Base-by-base conservation (phyloP, 352 stramenopile genomes). In the Pythium sukuiense region DNA sequence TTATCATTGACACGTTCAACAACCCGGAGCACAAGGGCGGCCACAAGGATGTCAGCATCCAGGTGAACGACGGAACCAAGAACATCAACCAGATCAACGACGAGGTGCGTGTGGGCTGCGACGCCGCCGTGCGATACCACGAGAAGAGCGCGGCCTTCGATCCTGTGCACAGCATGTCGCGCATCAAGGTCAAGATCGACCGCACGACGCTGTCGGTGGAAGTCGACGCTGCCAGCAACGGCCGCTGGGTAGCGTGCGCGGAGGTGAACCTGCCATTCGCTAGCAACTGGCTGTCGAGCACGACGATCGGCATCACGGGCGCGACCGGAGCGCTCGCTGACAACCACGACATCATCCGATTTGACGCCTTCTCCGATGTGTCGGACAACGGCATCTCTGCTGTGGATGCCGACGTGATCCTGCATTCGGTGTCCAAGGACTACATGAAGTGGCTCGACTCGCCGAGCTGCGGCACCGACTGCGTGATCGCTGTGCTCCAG, bases 1-100 rank as follows among this genome's bases (percentile, higher is more conserved):
- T 96, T 18, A 78, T 96, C 2, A 79, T 96, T 48, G 87, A 96
- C 69, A 96, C 87, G 65, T 96, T 93, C 55, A 80, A 81, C 61
- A 96, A 96, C 72, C 72, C 77, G 11, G 87, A 96, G 67, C 84
- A 94, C 72, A 82, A 80, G 55, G 86, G 87, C 33, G 86, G 83
- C 30, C 87, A 96, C 76, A 94, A 92, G 70, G 87, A 96, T 61
- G 63, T 96, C 37, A 93, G 79, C 58, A 64, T 95, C 46, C 85
- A 93, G 65, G 64, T 91, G 49, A 95, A 95, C 71, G 83, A 96
- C 61, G 87, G 87, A 53, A 73, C 72, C 32, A 93, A 95, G 73
- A 80, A 53, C 14, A 79, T 85, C 59, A 72, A 91, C 12, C 63
- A 81, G 63, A 71, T 94, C 59, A 88, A 92, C 55, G 77, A 79